These are phyloP conservation scores for Cladophialophora psammophila DNA, from an alignment of 2,329 filamentous ascomycete genomes.

Conservation along the genomic window DNA sequence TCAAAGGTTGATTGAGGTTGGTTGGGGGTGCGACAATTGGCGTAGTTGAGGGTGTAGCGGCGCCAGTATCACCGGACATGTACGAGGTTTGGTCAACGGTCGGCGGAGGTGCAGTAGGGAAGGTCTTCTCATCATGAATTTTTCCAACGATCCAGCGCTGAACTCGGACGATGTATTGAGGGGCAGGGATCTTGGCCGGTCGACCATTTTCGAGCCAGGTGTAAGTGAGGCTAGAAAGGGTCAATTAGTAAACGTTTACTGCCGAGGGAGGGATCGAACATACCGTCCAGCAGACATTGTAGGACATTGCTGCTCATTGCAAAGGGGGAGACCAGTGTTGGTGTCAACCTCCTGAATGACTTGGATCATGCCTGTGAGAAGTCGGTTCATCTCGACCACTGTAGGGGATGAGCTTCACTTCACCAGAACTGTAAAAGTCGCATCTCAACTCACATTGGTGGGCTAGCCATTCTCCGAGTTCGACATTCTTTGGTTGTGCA, in stretches of 20 bases:
- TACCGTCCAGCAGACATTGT: conserved; percentile 94
- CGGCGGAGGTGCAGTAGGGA: conserved; percentile 82
- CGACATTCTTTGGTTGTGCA: conserved; percentile 89
- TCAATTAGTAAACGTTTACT: conserved; percentile 1
- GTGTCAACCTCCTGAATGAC: conserved; percentile 87
- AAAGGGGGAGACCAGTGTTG: conserved; percentile 75
- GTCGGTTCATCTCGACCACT: conserved; percentile 93
- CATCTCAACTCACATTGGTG: conserved; percentile 75
- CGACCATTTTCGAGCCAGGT: conserved; percentile 92
- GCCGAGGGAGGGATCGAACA: conserved; percentile 52
- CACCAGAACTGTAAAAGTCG: not conserved
- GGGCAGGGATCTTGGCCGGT: conserved; percentile 89
- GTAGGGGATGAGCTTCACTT: conserved; percentile 33
- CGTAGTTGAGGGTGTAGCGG: conserved; percentile 49
- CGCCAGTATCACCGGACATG: conserved; percentile 60
- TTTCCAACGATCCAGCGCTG: conserved; percentile 98
- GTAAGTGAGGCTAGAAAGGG: conserved; percentile 77
- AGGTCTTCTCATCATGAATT: conserved; percentile 86
- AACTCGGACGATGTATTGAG: conserved; percentile 93
- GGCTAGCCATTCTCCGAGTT: conserved; percentile 93
- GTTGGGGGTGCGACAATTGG: conserved; percentile 46
- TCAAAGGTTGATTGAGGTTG: conserved; percentile 62
- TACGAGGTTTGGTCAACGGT: conserved; percentile 64
- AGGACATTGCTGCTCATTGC: conserved; percentile 82
- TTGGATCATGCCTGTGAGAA: conserved; percentile 86